Evolutionary conservation across 176 grass and related monocot genomes (phyloP), one percentile per base, ranked within the genome.

Genomic region (Raddia distichophylla): DNA sequence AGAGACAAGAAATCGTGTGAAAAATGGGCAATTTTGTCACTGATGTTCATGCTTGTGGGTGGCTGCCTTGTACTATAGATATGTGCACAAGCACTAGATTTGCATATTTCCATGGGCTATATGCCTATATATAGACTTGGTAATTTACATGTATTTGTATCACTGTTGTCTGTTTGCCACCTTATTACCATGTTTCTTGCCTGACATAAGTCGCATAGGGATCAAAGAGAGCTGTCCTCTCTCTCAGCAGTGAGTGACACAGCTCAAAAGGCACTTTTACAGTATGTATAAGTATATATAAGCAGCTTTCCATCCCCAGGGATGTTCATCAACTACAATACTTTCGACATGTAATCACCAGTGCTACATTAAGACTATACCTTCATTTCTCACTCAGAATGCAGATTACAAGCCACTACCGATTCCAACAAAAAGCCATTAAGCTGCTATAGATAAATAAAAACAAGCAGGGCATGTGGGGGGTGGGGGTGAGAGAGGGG

Each of bases 381-480:
- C 69, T 86, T 62, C 54, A 86, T 83, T 90, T 72, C 74, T 86
- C 84, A 79, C 53, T 50, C 74, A 69, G 50, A 86, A 60, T 69
- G 68, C 57, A 86, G 69, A 86, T 79, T 86, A 86, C 84, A 90
- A 86, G 60, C 74, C 79, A 86, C 79, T 82, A 79, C 54, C 69
- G 74, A 80, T 86, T 83, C 48, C 65, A 54, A 79, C 84, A 89
- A 27, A 27, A 27, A 79, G 60, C 89, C 87, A 76, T 79, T 87
- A 86, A 84, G 76, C 81, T 87, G 89, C 80, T 94, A 60, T 64
- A 79, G 69, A 80, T 71, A 69, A 85, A 85, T 82, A 87, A 84
- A 87, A 85, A 67, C 37, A 19, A 89, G 86, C 89, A 91, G 86
- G 81, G 56, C 46, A 86, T 44, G 14, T 57, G 43, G 53, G 14